These are phyloP conservation scores for Pinus taeda DNA, from an alignment of 75 land plant genomes.

Conservation along the genomic window DNA sequence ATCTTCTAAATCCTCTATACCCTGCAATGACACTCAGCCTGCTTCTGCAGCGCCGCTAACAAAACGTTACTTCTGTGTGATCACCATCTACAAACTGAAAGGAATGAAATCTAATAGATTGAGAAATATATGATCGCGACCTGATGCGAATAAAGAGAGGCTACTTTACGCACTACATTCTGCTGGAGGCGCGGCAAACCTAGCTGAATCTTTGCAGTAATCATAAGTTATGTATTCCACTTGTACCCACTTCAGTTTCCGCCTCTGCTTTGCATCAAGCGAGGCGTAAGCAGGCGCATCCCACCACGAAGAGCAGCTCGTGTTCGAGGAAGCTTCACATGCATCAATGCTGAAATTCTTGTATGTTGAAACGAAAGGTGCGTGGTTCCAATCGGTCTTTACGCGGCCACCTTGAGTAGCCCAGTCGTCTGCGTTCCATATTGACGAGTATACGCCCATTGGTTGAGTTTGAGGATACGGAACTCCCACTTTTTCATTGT, in stretches of 20 bases:
- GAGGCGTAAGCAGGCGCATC: slow-evolving; percentile 21
- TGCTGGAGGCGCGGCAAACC: slow-evolving; percentile 27
- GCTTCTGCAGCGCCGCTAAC: no score
- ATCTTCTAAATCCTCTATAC: no score
- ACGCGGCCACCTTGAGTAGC: slow-evolving; percentile 60
- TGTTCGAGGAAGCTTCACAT: slow-evolving; percentile 14
- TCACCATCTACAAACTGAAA: no score
- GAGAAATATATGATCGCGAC: no score
- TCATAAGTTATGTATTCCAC: slow-evolving; percentile 55
- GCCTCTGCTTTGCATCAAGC: background rate
- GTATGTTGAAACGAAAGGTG: slow-evolving; percentile 41
- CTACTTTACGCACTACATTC: slow-evolving; percentile 16
- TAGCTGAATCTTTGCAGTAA: slow-evolving; percentile 56
- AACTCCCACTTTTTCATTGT: slow-evolving; percentile 20
- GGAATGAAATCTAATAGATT: no score
- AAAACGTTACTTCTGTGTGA: no score
- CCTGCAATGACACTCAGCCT: no score
- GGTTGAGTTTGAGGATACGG: slow-evolving; percentile 34
- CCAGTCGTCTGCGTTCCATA: slow-evolving; percentile 76
- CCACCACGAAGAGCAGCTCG: slow-evolving; percentile 13
- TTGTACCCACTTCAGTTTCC: slow-evolving; percentile 21
- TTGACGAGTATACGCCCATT: slow-evolving; percentile 43
- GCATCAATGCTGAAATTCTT: slow-evolving; percentile 38
- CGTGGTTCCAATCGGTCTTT: slow-evolving; percentile 58
- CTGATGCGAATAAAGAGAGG: no score